Conservation (phyloP, 768 basidiomycete species). For the Agaricus sinodeliciosus region DNA sequence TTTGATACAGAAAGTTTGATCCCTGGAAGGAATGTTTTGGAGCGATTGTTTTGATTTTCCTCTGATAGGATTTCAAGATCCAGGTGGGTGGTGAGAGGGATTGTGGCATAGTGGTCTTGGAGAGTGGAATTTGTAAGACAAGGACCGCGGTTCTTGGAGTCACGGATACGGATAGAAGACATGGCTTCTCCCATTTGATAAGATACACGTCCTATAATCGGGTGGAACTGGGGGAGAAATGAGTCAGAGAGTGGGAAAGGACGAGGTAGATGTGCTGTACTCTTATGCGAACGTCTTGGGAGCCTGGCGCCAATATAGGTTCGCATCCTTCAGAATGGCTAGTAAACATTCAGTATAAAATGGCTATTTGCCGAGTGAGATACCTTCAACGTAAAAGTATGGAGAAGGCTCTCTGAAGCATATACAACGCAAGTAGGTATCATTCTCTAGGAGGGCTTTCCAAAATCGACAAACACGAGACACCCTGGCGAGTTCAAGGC, state of each 20-base stretch:
- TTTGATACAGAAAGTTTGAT: slow-evolving; percentile 10
- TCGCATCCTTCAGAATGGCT: background rate
- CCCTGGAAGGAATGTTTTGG: background rate
- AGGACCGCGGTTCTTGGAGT: background rate
- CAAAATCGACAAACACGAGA: slow-evolving; percentile 13
- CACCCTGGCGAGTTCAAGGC: slow-evolving; percentile 10
- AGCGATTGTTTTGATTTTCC: background rate
- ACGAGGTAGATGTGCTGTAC: background rate
- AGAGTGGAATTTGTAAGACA: slow-evolving; percentile 6
- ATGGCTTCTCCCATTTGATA: slow-evolving; percentile 13
- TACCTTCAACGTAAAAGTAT: background rate
- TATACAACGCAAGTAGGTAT: slow-evolving; percentile 4
- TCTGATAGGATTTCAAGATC: slow-evolving; percentile 6
- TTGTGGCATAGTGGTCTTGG: slow-evolving; percentile 12
- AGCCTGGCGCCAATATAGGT: background rate
- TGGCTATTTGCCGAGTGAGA: background rate
- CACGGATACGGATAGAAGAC: background rate
- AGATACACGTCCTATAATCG: slow-evolving; percentile 8
- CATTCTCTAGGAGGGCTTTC: slow-evolving; percentile 6
- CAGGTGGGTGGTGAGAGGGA: slow-evolving; percentile 9
- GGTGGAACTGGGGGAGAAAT: slow-evolving; percentile 12
- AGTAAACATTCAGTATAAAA: background rate
- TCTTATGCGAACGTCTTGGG: background rate
- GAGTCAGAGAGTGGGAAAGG: background rate
- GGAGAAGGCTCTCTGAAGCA: slow-evolving; percentile 11